These are phyloP conservation scores for Papiliotrema terrestris DNA, from an alignment of 1,284 basidiomycete species.

Conservation along the genomic window DNA sequence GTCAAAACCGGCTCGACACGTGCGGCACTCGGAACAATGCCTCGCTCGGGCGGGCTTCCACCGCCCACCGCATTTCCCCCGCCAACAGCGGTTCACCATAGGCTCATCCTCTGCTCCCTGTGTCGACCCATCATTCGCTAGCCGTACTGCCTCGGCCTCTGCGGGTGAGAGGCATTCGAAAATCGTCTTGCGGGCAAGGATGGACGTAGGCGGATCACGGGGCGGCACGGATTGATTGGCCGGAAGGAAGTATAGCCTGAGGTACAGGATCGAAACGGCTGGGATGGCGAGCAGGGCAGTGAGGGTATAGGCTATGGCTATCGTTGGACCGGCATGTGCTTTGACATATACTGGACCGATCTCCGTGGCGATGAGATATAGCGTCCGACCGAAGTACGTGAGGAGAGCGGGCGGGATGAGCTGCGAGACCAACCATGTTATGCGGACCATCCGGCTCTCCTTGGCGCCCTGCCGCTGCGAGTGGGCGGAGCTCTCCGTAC, in stretches of 20 bases:
- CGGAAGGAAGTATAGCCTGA: slow-evolving; percentile 41
- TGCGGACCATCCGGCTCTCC: slow-evolving; percentile 4
- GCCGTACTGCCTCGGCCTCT: slow-evolving; percentile 4
- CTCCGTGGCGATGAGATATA: slow-evolving; percentile 17
- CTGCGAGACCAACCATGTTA: slow-evolving; percentile 25
- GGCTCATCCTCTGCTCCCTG: slow-evolving; percentile 6
- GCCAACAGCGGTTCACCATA: slow-evolving; percentile 25
- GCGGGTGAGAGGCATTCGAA: slow-evolving; percentile 32
- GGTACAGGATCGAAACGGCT: slow-evolving; percentile 20
- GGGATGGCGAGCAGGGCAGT: slow-evolving; percentile 17
- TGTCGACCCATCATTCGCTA: slow-evolving; percentile 1
- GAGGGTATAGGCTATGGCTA: slow-evolving; percentile 14
- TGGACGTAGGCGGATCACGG: slow-evolving; percentile 13
- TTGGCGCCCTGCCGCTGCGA: not conserved
- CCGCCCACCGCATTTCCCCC: slow-evolving; percentile 25
- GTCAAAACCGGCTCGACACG: slow-evolving; percentile 42
- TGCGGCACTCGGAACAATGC: slow-evolving; percentile 42
- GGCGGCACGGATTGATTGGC: slow-evolving; percentile 28
- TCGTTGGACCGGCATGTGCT: not conserved
- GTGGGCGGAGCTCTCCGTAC: not conserved
- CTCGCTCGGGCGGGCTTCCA: slow-evolving; percentile 43
- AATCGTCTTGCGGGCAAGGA: slow-evolving; percentile 11
- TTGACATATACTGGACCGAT: slow-evolving; percentile 9
- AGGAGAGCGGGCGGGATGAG: slow-evolving; percentile 37
- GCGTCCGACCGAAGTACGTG: slow-evolving; percentile 27